phyloP scores from a whole-genome alignment of 208 protist genomes.

The Wallacemonas sp. region DNA sequence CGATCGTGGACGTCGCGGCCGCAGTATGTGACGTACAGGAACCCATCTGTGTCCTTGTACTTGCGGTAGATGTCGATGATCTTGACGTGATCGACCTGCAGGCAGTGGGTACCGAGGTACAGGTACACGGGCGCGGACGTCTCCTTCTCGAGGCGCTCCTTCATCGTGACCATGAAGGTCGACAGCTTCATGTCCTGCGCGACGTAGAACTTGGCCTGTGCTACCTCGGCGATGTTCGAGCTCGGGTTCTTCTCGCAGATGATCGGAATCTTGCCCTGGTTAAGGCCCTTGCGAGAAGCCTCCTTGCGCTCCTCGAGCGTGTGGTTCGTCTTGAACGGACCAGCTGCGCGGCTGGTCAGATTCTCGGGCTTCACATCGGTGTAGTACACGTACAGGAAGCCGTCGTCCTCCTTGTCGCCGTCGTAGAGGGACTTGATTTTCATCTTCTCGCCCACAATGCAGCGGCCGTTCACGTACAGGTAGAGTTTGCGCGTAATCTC shows the following conservation, averaged over 20 bases:
- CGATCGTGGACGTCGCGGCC: constrained; percentile 11
- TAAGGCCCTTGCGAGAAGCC: constrained; percentile 37
- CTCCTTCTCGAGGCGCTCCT: constrained; percentile 22
- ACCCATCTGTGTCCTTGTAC: constrained; percentile 24
- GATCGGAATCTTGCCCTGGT: constrained; percentile 79
- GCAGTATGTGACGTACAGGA: constrained; percentile 22
- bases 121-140: constrained; percentile 20
- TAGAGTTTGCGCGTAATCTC: constrained; percentile 18
- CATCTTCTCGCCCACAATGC: constrained; percentile 28
- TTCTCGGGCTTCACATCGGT: constrained; percentile 46
- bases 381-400: constrained; percentile 88
- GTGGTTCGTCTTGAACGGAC: constrained; percentile 29
- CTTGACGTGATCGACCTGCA: constrained; percentile 30
- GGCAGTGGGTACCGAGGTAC: constrained; percentile 18
- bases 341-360: constrained; percentile 4
- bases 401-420: constrained; percentile 93
- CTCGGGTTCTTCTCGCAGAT: constrained; percentile 90
- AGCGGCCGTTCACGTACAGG: constrained; percentile 15
- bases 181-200: constrained; percentile 25
- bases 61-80: constrained; percentile 21
- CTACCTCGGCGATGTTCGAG: constrained; percentile 73
- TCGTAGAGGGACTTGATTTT: constrained; percentile 53
- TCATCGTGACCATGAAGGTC: constrained; percentile 19
- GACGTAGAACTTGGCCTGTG: constrained; percentile 79
- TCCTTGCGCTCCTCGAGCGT: constrained; percentile 46